phyloP scores from a whole-genome alignment of 352 stramenopile genomes.

The Blastocystis hominis region DNA sequence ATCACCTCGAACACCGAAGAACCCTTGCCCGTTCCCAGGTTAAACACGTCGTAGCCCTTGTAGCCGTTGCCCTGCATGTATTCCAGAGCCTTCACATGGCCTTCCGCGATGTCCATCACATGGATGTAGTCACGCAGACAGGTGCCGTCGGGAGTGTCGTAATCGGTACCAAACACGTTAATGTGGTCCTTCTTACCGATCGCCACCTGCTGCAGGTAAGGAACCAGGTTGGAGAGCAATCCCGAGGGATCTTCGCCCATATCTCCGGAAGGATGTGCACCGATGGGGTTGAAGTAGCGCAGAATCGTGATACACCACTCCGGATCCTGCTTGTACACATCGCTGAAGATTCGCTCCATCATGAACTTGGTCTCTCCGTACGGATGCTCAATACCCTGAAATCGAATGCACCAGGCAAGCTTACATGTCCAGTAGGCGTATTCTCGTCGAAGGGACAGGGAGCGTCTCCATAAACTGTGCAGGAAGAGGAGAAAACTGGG shows the following conservation, averaged over 20 bases:
- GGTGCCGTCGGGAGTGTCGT: slow-evolving; percentile 75
- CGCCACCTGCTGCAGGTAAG: slow-evolving; percentile 75
- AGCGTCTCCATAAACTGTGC: slow-evolving; percentile 72
- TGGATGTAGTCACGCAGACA: slow-evolving; percentile 82
- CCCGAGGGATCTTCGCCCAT: slow-evolving; percentile 79
- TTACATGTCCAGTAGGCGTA: slow-evolving; percentile 40
- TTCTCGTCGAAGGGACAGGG: slow-evolving; percentile 43
- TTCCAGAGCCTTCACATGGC: slow-evolving; percentile 71
- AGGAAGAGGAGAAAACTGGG: slow-evolving; percentile 71
- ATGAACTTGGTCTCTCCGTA: slow-evolving; percentile 82
- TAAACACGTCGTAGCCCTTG: slow-evolving; percentile 68
- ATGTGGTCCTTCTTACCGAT: slow-evolving; percentile 71
- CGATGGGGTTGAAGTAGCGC: slow-evolving; percentile 82
- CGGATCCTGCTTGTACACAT: slow-evolving; percentile 64
- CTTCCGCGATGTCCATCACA: slow-evolving; percentile 76
- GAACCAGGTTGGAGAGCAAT: slow-evolving; percentile 80
- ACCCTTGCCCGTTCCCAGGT: slow-evolving; percentile 74
- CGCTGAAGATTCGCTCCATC: slow-evolving; percentile 77
- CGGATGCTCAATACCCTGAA: slow-evolving; percentile 70
- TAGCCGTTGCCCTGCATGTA: slow-evolving; percentile 63
- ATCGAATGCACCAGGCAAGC: neutral
- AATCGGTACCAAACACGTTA: slow-evolving; percentile 79
- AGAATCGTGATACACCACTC: slow-evolving; percentile 72
- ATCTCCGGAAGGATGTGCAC: slow-evolving; percentile 72
- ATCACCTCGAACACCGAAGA: slow-evolving; percentile 75